Base-by-base conservation (phyloP, 2,329 filamentous ascomycete genomes). In the Fusarium sp. region DNA sequence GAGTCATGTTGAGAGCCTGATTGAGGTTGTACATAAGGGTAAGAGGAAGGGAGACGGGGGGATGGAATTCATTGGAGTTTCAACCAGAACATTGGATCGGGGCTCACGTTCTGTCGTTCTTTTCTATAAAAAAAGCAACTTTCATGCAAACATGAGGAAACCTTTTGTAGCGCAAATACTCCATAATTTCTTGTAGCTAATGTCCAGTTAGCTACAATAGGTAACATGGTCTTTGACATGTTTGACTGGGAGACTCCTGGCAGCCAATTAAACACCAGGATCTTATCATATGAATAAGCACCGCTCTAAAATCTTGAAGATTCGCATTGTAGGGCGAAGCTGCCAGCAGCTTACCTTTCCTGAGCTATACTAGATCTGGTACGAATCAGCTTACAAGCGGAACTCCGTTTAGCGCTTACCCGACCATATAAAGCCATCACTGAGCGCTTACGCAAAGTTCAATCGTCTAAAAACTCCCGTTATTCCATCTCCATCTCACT, bases 371-470 rank as follows among this genome's bases (percentile, higher is more conserved):
- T 38, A 13, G 10, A 54, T 28, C 5, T 26, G 33, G 49, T 8
- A 18, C 2, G 18, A 4, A 7, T 52, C 14, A 39, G 35, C 51
- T 39, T 54, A 39, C 35, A 5, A 7, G 7, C 35, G 35, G 35
- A 28, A 22, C 15, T 38, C 24, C 24, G 24, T 13, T 5, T 54
- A 54, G 1, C 14, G 18, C 35, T 39, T 39, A 38, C 18, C 4
- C 11, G 5, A 7, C 14, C 2, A 7, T 28, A 39, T n/a, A 39
- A n/a, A 54, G 11, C 14, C 8, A 2, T n/a, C 3, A 3, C 10
- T 13, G 14, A 0, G 13, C 24, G 13, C 18, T n/a, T 9, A 3
- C 9, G 3, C 20, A 12, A 31, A 15, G 1, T 0, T 11, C 6
- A 15, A 11, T 1, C 10, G 2, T 31, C 4, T 12, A 0, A 17